These are phyloP conservation scores for Catenaria anguillulae DNA, from an alignment of 371 early-diverging fungal species.

Conservation along the genomic window DNA sequence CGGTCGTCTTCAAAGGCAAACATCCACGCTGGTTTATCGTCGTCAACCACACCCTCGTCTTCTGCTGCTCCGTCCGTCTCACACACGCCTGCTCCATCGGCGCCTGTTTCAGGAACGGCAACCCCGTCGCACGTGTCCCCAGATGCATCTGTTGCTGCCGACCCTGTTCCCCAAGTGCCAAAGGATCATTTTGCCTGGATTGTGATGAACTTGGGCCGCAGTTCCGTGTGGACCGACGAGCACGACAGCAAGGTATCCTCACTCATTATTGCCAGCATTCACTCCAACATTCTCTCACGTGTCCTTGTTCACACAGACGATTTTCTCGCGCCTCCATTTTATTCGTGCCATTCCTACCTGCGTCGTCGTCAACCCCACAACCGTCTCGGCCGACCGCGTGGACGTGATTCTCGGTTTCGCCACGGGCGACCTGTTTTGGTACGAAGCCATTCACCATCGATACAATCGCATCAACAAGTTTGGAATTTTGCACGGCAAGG, in stretches of 20 bases:
- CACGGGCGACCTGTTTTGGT: slow-evolving; percentile 76
- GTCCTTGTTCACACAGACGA: slow-evolving; percentile 39
- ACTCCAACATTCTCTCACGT: background rate
- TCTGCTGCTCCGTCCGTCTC: no score
- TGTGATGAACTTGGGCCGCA: background rate
- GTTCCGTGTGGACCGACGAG: background rate
- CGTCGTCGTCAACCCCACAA: slow-evolving; percentile 62
- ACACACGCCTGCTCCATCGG: no score
- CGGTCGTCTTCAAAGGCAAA: background rate
- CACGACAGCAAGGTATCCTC: background rate
- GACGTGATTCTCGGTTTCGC: slow-evolving; percentile 70
- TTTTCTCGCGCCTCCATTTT: slow-evolving; percentile 60
- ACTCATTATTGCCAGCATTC: background rate
- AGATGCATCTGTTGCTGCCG: no score
- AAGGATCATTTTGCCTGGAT: no score
- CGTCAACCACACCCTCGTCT: no score
- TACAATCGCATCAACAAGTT: slow-evolving; percentile 55
- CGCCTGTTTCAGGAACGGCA: no score
- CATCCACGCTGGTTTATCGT: no score
- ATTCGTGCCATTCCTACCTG: slow-evolving; percentile 65
- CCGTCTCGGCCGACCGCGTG: slow-evolving; percentile 38
- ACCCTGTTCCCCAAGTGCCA: no score
- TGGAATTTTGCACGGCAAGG: slow-evolving; percentile 10
- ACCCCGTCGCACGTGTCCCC: no score
- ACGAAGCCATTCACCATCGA: slow-evolving; percentile 60